phyloP scores from a whole-genome alignment of 2,329 filamentous ascomycete genomes.

The Trichoderma atrobrunneum region DNA sequence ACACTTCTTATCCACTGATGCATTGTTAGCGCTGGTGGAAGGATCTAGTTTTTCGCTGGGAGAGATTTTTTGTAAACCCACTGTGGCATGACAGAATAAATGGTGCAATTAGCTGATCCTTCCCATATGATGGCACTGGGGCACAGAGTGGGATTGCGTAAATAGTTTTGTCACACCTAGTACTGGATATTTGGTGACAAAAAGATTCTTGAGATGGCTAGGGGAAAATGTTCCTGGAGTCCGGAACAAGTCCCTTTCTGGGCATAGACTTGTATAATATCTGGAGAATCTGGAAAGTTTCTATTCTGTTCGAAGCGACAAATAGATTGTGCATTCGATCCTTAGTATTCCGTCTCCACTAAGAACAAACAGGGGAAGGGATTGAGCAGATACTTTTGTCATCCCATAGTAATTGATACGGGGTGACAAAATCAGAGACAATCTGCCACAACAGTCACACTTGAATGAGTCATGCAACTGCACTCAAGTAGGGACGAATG shows the following conservation, averaged over 20 bases:
- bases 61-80: not conserved
- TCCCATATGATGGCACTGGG: not conserved
- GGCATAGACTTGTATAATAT: not conserved
- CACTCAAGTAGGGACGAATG: not conserved
- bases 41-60: too few species aligned
- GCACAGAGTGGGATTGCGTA: not conserved
- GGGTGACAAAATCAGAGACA: not conserved
- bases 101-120: not conserved
- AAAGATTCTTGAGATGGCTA: not conserved
- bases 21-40: too few species aligned
- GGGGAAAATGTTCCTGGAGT: too few species aligned
- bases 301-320: not conserved
- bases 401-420: not conserved
- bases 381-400: not conserved
- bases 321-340: not conserved
- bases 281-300: not conserved
- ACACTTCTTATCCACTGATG: too few species aligned
- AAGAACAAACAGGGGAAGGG: not conserved
- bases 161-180: not conserved
- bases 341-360: not conserved
- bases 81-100: not conserved
- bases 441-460: not conserved
- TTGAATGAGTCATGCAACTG: not conserved
- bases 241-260: not conserved
- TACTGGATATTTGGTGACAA: not conserved